These are phyloP conservation scores for Friedmanniomyces simplex DNA, from an alignment of 495 filamentous ascomycete genomes.

Conservation along the genomic window DNA sequence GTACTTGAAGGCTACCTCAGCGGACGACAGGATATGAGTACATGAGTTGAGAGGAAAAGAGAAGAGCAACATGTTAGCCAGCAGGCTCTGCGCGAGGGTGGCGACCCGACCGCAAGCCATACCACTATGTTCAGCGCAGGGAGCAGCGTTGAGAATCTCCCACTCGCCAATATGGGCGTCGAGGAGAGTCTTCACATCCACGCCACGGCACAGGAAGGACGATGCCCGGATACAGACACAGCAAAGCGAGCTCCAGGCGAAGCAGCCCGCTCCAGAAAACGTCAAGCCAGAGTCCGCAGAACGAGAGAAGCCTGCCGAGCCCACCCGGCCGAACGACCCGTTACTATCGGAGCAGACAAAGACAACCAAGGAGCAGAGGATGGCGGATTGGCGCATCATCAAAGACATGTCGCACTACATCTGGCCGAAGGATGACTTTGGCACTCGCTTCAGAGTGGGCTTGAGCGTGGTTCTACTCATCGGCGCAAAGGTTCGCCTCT, in stretches of 20 bases:
- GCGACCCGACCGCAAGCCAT: conserved; percentile 1
- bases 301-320: conserved; percentile 25
- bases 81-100: conserved; percentile 9
- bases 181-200: conserved; percentile 28
- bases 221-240: conserved; percentile 22
- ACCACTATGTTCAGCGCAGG: not conserved
- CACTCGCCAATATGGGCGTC: not conserved
- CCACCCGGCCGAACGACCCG: conserved; percentile 32
- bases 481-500: conserved; percentile 59
- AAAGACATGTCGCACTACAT: conserved; percentile 93
- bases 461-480: conserved; percentile 71
- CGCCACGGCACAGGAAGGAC: conserved; percentile 32
- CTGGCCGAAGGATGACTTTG: conserved; percentile 87
- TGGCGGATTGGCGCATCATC: conserved; percentile 97
- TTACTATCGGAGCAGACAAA: conserved; percentile 46
- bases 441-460: conserved; percentile 73
- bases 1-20: not conserved
- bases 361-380: conserved; percentile 74
- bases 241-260: conserved; percentile 11
- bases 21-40: not conserved
- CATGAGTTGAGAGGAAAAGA: not conserved
- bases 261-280: conserved; percentile 13
- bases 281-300: conserved; percentile 21
- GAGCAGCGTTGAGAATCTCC: not conserved
- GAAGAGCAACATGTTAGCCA: conserved; percentile 10